phyloP scores from a whole-genome alignment of 2,329 filamentous ascomycete genomes.

The Raffaelea albimanens region DNA sequence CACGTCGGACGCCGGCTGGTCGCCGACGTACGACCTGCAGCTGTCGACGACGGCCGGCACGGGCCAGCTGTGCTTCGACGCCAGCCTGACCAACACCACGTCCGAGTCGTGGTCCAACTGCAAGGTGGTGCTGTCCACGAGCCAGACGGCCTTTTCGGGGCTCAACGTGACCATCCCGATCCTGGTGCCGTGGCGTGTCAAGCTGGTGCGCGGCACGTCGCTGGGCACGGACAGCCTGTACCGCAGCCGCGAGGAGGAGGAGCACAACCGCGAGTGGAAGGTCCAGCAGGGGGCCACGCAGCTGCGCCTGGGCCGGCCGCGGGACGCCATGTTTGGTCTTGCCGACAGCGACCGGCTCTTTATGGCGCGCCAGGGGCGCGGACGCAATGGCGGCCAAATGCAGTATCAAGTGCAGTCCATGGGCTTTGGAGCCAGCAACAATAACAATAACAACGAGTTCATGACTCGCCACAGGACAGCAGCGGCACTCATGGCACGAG shows the following conservation, averaged over 20 bases:
- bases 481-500: no score
- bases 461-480: no score
- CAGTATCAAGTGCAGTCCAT: no score
- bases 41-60: slow-evolving; percentile 46
- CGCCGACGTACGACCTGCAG: slow-evolving; percentile 51
- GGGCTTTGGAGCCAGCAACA: no score
- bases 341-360: not conserved
- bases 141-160: slow-evolving; percentile 47
- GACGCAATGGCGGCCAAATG: no score
- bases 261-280: slow-evolving; percentile 20
- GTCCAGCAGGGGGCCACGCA: slow-evolving; percentile 17
- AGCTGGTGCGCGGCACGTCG: slow-evolving; percentile 24
- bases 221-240: slow-evolving; percentile 19
- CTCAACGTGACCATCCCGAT: slow-evolving; percentile 45
- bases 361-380: no score
- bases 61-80: slow-evolving; percentile 50
- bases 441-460: no score
- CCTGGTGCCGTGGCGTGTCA: slow-evolving; percentile 48
- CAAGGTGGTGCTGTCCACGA: slow-evolving; percentile 53
- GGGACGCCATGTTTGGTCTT: slow-evolving; percentile 25
- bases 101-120: slow-evolving; percentile 55
- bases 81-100: slow-evolving; percentile 51
- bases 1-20: slow-evolving; percentile 48
- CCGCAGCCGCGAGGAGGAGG: slow-evolving; percentile 28
- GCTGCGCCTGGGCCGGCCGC: slow-evolving; percentile 15